Evolutionary conservation across 2,329 filamentous ascomycete genomes (phyloP), one percentile per base, ranked within the genome.

Genomic region (Pochonia chlamydosporia): DNA sequence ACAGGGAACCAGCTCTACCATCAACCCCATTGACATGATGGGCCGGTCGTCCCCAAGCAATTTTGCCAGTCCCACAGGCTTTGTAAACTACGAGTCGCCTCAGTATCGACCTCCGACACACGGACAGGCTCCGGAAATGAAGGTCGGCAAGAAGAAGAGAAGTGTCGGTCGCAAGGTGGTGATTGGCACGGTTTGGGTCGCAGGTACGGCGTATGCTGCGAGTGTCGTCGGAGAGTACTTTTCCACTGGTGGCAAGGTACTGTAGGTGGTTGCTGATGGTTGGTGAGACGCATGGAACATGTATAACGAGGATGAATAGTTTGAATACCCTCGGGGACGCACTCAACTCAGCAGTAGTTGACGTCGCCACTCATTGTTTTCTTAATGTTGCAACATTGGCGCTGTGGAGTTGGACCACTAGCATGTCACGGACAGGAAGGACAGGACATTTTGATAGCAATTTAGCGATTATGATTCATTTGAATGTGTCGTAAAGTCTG

Each of bases 11-110:
- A 40, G 21, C 37, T 28, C 46, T 11, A 37, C 48, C 6, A 59
- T 80, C 53, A 85, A 85, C 54, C 81, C 82, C 0, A 80, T 85
- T 45, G 75, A 79, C 56, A 72, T 75, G 70, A 76, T 73, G 58
- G 71, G 72, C 40, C 66, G 62, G 46, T 57, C 64, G 4, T 64
- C 69, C 10, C 75, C 77, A 5, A 79, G 78, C 4, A 75, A 76
- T 44, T 85, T 82, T 58, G 79, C 80, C 16, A 82, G 77, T 28
- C 81, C 82, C 1, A 85, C 81, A 1, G 82, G 81, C 1, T 85
- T 82, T 56, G 76, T 85, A 37, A 84, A 82, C 53, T 78, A 82
- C 53, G 76, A 82, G 3, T 56, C 60, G 9, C 62, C 68, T 11
- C 62, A 67, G 28, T 69, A 42, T 23, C 43, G 47, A 28, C 71